phyloP scores from a whole-genome alignment of 176 grass and related monocot genomes.

The Saccharum spontaneum region DNA sequence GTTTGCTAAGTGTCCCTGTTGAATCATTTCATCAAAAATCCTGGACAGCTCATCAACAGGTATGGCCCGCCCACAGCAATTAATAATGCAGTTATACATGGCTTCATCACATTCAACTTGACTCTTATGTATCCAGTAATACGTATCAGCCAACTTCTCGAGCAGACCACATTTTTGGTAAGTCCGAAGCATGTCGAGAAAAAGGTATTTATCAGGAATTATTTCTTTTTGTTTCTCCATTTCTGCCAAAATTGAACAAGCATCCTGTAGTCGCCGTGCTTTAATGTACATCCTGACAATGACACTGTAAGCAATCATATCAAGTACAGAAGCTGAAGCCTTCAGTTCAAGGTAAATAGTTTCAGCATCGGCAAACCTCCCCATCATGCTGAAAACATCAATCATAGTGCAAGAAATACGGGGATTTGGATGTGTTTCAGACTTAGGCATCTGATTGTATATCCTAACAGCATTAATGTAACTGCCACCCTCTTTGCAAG shows the following conservation, averaged over 20 bases:
- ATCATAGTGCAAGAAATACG: conserved; percentile 85
- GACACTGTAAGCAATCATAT: conserved; percentile 91
- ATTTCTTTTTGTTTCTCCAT: conserved; percentile 85
- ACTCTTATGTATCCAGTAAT: conserved; percentile 83
- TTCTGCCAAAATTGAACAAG: conserved; percentile 74
- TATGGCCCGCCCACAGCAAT: conserved; percentile 78
- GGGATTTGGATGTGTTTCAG: conserved; percentile 54
- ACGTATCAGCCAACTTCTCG: conserved; percentile 74
- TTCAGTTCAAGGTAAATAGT: conserved; percentile 62
- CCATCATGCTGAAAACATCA: conserved; percentile 71
- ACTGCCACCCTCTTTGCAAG: conserved; percentile 72
- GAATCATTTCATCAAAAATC: conserved; percentile 89
- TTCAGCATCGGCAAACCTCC: conserved; percentile 75
- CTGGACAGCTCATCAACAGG: conserved; percentile 86
- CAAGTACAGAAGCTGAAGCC: conserved; percentile 46
- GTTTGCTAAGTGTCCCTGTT: conserved; percentile 48
- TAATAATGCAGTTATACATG: conserved; percentile 96
- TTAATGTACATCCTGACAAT: conserved; percentile 83
- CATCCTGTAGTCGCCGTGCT: conserved; percentile 56
- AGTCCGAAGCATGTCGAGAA: conserved; percentile 83
- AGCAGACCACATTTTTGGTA: conserved; percentile 67
- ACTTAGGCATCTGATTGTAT: conserved; percentile 64
- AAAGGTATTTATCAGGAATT: conserved; percentile 84
- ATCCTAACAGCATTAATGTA: conserved; percentile 68
- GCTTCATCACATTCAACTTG: conserved; percentile 70